These are phyloP conservation scores for Citrus mangshanensis DNA, from an alignment of 345 rosid species.

Conservation along the genomic window DNA sequence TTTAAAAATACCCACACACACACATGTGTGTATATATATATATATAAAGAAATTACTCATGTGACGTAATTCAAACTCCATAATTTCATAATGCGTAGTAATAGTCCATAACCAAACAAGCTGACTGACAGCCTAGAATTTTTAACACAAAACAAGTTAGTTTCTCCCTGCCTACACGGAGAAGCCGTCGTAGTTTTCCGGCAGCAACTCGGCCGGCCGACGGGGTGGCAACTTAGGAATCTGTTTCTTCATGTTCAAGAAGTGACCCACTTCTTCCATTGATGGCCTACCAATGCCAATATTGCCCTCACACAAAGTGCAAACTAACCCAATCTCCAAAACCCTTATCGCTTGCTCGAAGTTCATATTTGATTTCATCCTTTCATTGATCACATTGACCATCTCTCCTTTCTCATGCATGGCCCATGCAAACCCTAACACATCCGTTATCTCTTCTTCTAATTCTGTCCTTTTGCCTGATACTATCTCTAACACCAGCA, in stretches of 20 bases:
- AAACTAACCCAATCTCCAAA: slow-evolving; percentile 13
- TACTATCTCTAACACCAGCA: slow-evolving; percentile 19
- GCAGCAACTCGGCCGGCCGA: slow-evolving; percentile 4
- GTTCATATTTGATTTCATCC: neutral
- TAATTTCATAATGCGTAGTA: too few species aligned
- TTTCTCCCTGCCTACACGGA: neutral
- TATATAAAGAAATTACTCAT: too few species aligned
- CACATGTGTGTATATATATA: too few species aligned
- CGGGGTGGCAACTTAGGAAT: slow-evolving; percentile 7
- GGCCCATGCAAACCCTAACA: slow-evolving; percentile 21
- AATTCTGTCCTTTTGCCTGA: slow-evolving; percentile 4
- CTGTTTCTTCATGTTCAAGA: slow-evolving; percentile 10
- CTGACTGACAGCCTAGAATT: too few species aligned
- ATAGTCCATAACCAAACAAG: too few species aligned
- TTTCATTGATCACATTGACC: slow-evolving; percentile 2
- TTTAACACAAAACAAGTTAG: too few species aligned
- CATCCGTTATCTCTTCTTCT: neutral
- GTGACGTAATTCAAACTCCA: too few species aligned
- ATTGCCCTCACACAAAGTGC: slow-evolving; percentile 2
- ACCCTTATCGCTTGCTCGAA: slow-evolving; percentile 11
- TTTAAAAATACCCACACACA: too few species aligned
- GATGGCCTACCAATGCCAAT: slow-evolving; percentile 4
- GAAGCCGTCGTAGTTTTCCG: neutral
- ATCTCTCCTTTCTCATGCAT: slow-evolving; percentile 23
- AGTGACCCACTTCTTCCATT: slow-evolving; percentile 18